These are phyloP conservation scores for Globisporangium recalcitrans DNA, from an alignment of 352 stramenopile species.

Conservation along the genomic window DNA sequence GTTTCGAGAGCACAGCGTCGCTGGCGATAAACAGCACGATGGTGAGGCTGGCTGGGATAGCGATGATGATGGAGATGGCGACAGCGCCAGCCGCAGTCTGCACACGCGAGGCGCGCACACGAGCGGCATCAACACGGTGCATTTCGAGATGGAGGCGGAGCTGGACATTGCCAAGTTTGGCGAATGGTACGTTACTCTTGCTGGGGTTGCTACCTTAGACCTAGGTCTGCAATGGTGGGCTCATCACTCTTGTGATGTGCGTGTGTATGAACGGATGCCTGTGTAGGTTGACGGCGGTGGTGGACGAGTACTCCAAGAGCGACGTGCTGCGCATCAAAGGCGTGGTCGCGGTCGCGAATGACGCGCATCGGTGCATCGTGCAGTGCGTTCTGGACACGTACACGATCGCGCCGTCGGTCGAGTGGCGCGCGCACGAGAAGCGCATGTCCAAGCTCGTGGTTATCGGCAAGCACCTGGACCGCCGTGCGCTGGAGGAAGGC, in stretches of 20 bases:
- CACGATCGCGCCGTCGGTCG: constrained; percentile 50
- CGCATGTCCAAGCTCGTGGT: constrained; percentile 53
- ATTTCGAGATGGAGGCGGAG: constrained; percentile 43
- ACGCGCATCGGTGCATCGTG: constrained; percentile 47
- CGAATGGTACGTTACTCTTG: constrained; percentile 33
- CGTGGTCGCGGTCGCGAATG: constrained; percentile 42
- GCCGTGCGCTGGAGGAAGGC: constrained; percentile 29
- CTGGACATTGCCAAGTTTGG: constrained; percentile 49
- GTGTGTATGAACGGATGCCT: not conserved
- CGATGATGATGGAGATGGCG: constrained; percentile 1
- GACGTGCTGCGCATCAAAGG: constrained; percentile 67
- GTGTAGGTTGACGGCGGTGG: constrained; percentile 39
- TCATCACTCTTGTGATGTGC: not conserved
- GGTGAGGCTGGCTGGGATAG: not conserved
- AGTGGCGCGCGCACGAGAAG: constrained; percentile 30
- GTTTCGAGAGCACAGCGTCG: constrained; percentile 28
- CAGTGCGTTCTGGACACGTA: constrained; percentile 75
- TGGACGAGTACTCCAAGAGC: constrained; percentile 46
- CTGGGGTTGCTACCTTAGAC: not conserved
- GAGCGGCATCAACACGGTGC: constrained; percentile 44
- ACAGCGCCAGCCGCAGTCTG: not conserved
- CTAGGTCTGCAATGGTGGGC: not conserved
- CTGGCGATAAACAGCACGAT: constrained; percentile 7
- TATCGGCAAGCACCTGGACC: constrained; percentile 57
- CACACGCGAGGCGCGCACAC: constrained; percentile 36